Conservation (phyloP, 83 land plant genomes). For the Thuja plicata region DNA sequence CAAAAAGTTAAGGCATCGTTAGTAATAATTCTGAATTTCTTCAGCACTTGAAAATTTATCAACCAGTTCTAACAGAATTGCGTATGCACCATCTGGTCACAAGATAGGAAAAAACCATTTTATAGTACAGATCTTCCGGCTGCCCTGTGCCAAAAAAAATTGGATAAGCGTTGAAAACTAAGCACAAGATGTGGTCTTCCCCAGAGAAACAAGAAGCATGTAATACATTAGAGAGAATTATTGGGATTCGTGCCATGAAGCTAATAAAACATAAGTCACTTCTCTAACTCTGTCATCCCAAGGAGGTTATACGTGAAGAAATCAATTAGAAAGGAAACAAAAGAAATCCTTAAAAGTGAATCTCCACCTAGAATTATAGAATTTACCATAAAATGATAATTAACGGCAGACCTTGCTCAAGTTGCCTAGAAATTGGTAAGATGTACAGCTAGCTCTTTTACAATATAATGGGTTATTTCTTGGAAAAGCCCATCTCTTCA, state of each 20-base stretch:
- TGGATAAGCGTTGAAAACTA: background rate
- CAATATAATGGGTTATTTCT: conserved; percentile 17
- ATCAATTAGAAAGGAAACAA: background rate
- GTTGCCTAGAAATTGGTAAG: conserved; percentile 5
- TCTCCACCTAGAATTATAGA: background rate
- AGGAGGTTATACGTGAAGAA: background rate
- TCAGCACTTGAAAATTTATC: background rate
- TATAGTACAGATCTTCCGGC: background rate
- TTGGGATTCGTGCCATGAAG: background rate
- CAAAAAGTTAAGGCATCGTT: background rate
- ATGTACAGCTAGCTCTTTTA: conserved; percentile 18
- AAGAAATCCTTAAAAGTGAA: background rate
- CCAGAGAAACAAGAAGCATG: background rate
- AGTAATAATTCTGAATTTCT: background rate
- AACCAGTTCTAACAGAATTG: background rate
- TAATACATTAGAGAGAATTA: background rate
- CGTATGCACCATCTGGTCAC: background rate
- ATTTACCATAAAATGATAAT: background rate
- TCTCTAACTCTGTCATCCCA: background rate
- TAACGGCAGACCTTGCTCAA: background rate
- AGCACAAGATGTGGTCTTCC: background rate
- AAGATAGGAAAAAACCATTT: background rate
- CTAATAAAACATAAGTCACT: background rate
- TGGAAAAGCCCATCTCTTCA: conserved; percentile 10
- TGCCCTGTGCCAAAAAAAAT: background rate